Percentiles rank a stretch among this genome's conserved stretches.
phyloP scores from a whole-genome alignment of 1,139 yeast genomes.

The Lodderomyces parapsilosis region DNA sequence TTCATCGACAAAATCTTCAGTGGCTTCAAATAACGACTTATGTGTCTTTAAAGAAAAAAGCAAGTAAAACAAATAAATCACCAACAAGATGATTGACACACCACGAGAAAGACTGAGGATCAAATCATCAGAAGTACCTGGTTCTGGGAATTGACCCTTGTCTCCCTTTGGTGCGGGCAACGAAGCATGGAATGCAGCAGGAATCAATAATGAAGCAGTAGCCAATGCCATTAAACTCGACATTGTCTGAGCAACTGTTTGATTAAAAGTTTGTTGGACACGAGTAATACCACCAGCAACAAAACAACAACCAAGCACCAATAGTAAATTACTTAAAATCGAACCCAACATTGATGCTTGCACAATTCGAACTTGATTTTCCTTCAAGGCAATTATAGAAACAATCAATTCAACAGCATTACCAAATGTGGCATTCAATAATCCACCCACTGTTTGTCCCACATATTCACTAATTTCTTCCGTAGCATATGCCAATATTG shows the following conservation, averaged over 20 bases:
- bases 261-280: constrained; percentile 85
- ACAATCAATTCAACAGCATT: constrained; percentile 93
- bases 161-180: constrained; percentile 48
- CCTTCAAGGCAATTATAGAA: constrained; percentile 80
- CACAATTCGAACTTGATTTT: constrained; percentile 88
- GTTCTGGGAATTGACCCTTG: constrained; percentile 36
- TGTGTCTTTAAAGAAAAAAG: constrained; percentile 90
- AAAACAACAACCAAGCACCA: constrained; percentile 95
- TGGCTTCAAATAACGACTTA: constrained; percentile 46
- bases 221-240: constrained; percentile 89
- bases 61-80: constrained; percentile 77
- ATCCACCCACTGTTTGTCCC: constrained; percentile 88
- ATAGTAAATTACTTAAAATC: constrained; percentile 77
- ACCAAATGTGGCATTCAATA: constrained; percentile 93
- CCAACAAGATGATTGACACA: constrained; percentile 73
- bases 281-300: constrained; percentile 89
- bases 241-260: constrained; percentile 98
- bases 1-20: constrained; percentile 27
- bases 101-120: constrained; percentile 83
- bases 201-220: constrained; percentile 82
- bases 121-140: constrained; percentile 42
- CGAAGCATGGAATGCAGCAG: constrained; percentile 94
- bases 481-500: constrained; percentile 85
- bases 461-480: constrained; percentile 86
- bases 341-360: constrained; percentile 98